Evolutionary conservation across 2,329 filamentous ascomycete genomes (phyloP).

Genomic region (Aureobasidium sp.): DNA sequence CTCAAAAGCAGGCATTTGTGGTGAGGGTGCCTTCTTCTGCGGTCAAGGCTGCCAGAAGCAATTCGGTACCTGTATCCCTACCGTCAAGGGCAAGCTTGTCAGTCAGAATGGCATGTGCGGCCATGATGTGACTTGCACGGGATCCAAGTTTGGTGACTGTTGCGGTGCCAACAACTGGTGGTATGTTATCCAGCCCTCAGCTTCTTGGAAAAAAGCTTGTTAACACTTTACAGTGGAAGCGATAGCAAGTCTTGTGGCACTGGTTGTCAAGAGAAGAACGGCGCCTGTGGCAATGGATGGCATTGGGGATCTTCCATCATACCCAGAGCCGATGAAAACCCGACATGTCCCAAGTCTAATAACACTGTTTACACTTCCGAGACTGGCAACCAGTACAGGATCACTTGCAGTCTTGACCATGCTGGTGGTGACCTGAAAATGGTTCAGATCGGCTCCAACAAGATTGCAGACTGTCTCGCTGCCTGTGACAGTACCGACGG

Average conservation of each 20-base stretch:
- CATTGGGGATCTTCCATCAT: neutral
- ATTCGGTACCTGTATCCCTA: conserved; percentile 2
- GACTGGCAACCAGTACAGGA: conserved; percentile 22
- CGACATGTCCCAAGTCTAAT: conserved; percentile 23
- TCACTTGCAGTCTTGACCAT: conserved; percentile 26
- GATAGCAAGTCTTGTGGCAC: neutral
- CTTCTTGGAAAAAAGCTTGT: neutral
- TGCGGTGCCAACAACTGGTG: conserved; percentile 7
- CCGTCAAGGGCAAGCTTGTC: conserved; percentile 6
- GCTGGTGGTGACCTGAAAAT: conserved; percentile 22
- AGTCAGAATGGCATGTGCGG: conserved; percentile 9
- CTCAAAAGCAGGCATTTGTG: neutral
- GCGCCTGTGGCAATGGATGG: neutral
- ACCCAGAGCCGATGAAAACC: conserved; percentile 5
- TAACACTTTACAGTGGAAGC: neutral
- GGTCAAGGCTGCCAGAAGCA: conserved; percentile 10
- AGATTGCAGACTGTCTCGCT: conserved; percentile 15
- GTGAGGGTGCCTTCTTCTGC: conserved; percentile 3
- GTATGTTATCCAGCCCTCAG: neutral
- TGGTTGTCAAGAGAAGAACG: neutral
- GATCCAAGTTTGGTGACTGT: conserved; percentile 10
- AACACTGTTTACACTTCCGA: conserved; percentile 21
- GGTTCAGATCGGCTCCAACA: conserved; percentile 17
- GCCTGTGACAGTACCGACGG: conserved; percentile 7
- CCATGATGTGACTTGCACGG: conserved; percentile 10